Conservation (phyloP, 2,329 filamentous ascomycete genomes). For the Pseudogymnoascus sp. region DNA sequence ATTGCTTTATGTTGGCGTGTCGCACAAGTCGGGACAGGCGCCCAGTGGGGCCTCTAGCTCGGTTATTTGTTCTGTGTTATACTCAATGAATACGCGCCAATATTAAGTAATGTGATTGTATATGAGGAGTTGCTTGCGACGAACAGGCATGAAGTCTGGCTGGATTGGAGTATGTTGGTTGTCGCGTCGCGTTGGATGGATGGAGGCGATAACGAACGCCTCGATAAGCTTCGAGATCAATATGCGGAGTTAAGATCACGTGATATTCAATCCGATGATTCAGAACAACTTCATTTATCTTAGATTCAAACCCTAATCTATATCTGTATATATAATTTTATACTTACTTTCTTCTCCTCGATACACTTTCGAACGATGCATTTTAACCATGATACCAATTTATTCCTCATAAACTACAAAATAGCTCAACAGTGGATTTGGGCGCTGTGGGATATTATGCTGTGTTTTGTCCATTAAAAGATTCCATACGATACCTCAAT, state of each 20-base stretch:
- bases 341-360: not conserved
- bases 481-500: not conserved
- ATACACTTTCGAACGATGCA: not conserved
- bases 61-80: not conserved
- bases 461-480: not conserved
- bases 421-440: not conserved
- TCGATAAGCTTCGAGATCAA: not conserved
- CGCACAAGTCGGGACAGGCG: not conserved
- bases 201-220: not conserved
- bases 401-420: not conserved
- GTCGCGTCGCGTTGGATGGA: conserved; percentile 4
- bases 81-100: not conserved
- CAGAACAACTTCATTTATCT: not conserved
- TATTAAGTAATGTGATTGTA: not conserved
- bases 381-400: not conserved
- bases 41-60: not conserved
- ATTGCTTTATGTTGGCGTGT: not conserved
- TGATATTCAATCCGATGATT: not conserved
- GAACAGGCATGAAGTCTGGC: not conserved
- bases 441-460: not conserved
- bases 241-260: not conserved
- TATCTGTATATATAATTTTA: not conserved
- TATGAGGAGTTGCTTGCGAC: not conserved
- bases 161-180: not conserved
- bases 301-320: not conserved